Evolutionary conservation across 129 eudicot species (phyloP).

Genomic region (Deinandra increscens): DNA sequence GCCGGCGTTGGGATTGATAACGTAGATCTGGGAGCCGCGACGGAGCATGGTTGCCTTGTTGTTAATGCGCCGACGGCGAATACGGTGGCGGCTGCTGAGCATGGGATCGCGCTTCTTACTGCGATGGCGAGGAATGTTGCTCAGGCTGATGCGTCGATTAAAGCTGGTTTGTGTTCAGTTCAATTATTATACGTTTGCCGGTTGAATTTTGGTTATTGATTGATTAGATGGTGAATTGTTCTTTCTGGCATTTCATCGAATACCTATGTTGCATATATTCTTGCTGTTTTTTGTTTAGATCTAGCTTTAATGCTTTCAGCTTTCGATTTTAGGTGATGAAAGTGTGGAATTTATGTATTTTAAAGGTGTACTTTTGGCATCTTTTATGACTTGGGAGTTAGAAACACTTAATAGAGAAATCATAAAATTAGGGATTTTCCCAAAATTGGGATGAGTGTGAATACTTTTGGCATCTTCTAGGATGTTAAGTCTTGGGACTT

Average conservation of each 20-base stretch:
- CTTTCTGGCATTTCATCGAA: neutral
- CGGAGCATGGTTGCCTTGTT: conserved; percentile 1
- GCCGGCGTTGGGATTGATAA: conserved; percentile 1
- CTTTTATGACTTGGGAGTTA: neutral
- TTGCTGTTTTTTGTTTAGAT: neutral
- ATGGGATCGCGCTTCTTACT: conserved; percentile 2
- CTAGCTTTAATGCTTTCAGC: neutral
- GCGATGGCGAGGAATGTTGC: conserved; percentile 5
- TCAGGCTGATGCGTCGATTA: conserved; percentile 7
- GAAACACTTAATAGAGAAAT: neutral
- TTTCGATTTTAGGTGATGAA: neutral
- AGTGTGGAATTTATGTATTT: too few relatives aligned
- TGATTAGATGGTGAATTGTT: neutral
- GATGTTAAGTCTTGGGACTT: neutral
- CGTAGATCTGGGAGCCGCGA: conserved; percentile 3
- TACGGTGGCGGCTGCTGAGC: conserved; percentile 1
- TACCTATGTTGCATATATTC: neutral
- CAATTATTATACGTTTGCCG: neutral
- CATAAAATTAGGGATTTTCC: too few relatives aligned
- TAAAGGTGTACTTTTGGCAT: neutral
- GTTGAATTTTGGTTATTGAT: neutral
- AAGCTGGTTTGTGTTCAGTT: neutral
- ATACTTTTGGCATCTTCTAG: neutral
- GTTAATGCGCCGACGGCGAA: conserved; percentile 2
- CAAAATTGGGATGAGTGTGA: too few relatives aligned